Evolutionary conservation across 1,139 yeast genomes (phyloP).

Genomic region (Saccharomycopsis phalli): DNA sequence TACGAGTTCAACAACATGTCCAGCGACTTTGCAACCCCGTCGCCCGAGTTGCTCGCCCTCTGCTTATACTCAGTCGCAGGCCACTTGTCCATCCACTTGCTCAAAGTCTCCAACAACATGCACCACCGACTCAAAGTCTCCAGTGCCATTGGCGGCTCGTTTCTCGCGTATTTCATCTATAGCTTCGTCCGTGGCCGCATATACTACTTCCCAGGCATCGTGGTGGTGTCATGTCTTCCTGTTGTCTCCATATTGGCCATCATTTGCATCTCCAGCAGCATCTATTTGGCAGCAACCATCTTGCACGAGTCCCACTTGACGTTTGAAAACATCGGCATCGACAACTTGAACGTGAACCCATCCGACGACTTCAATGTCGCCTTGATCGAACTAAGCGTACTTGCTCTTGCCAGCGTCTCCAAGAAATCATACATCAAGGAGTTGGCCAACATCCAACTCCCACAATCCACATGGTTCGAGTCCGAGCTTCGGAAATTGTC

Average conservation of each 20-base stretch:
- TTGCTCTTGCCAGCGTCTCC: constrained; percentile 60
- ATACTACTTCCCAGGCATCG: constrained; percentile 44
- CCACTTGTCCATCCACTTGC: constrained; percentile 49
- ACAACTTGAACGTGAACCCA: constrained; percentile 25
- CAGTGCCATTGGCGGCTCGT: constrained; percentile 42
- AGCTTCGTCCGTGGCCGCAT: constrained; percentile 33
- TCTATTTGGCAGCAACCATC: constrained; percentile 48
- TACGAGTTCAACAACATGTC: constrained; percentile 39
- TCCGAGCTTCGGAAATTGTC: constrained; percentile 18
- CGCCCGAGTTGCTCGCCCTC: constrained; percentile 44
- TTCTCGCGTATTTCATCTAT: constrained; percentile 38
- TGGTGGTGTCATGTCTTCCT: constrained; percentile 50
- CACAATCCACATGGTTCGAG: constrained; percentile 55
- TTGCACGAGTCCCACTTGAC: constrained; percentile 29
- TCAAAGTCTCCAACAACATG: constrained; percentile 45
- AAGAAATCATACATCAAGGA: constrained; percentile 58
- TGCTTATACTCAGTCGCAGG: constrained; percentile 44
- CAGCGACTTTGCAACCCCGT: constrained; percentile 43
- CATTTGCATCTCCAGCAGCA: constrained; percentile 39
- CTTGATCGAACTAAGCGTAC: constrained; percentile 48
- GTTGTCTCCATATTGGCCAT: constrained; percentile 46
- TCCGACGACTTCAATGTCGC: constrained; percentile 62
- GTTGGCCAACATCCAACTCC: constrained; percentile 39
- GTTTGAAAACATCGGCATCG: constrained; percentile 9
- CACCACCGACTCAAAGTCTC: constrained; percentile 56